Conservation (phyloP, 2,329 filamentous ascomycete species). For the Aspergillus pseudonomiae region DNA sequence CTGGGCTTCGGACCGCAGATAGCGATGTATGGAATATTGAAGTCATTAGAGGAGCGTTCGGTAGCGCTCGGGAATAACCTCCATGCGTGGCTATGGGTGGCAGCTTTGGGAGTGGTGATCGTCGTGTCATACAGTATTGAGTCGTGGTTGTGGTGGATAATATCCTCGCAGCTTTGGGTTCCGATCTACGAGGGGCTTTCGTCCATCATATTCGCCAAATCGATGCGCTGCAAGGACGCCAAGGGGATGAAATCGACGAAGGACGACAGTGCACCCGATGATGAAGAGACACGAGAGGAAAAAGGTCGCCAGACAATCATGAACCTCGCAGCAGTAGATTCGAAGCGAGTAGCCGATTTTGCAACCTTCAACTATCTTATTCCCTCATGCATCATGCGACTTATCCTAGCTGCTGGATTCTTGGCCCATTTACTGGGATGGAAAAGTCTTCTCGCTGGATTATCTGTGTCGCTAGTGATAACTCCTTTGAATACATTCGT, state of each 20-base stretch:
- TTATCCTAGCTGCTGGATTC: slow-evolving; percentile 67
- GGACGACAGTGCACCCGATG: slow-evolving; percentile 49
- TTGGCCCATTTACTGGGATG: slow-evolving; percentile 70
- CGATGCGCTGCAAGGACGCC: slow-evolving; percentile 75
- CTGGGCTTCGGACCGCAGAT: slow-evolving; percentile 73
- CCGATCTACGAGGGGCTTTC: slow-evolving; percentile 72
- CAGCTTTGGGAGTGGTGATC: slow-evolving; percentile 64
- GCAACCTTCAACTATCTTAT: slow-evolving; percentile 67
- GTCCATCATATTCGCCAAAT: slow-evolving; percentile 74
- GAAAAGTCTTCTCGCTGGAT: slow-evolving; percentile 66
- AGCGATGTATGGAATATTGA: slow-evolving; percentile 67
- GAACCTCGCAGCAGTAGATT: slow-evolving; percentile 76
- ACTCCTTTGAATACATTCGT: slow-evolving; percentile 69
- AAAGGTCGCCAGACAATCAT: slow-evolving; percentile 71
- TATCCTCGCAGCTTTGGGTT: slow-evolving; percentile 63
- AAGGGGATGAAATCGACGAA: slow-evolving; percentile 41
- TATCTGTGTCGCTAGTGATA: slow-evolving; percentile 64
- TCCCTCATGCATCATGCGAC: slow-evolving; percentile 62
- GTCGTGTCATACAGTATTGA: slow-evolving; percentile 62
- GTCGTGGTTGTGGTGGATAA: slow-evolving; percentile 68
- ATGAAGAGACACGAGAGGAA: slow-evolving; percentile 49
- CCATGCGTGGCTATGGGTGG: slow-evolving; percentile 68
- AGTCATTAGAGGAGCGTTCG: slow-evolving; percentile 61
- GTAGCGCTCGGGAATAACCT: slow-evolving; percentile 50
- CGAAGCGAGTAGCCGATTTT: slow-evolving; percentile 69